phyloP scores from a whole-genome alignment of 306 rosid genomes.

The Datisca glomerata region DNA sequence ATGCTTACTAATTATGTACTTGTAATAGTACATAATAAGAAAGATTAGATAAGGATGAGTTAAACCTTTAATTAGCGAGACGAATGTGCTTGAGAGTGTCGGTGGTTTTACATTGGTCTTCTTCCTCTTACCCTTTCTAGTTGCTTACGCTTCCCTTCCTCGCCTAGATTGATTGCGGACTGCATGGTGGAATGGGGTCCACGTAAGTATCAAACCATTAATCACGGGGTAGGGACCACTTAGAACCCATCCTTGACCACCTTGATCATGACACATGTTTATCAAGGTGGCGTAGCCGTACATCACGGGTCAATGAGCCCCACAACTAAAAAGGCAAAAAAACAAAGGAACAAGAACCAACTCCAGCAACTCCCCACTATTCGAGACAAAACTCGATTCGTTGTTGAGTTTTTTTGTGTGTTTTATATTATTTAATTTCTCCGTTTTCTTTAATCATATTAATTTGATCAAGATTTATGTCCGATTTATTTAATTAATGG shows the following conservation, averaged over 20 bases:
- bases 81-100: slow-evolving; percentile 30
- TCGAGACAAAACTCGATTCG: no score
- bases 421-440: no score
- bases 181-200: slow-evolving; percentile 25
- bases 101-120: slow-evolving; percentile 24
- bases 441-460: no score
- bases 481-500: no score
- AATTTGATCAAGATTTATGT: no score
- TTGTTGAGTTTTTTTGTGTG: no score
- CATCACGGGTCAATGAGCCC: slow-evolving; percentile 18
- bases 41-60: no score
- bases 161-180: slow-evolving; percentile 10
- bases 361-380: no score
- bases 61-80: not conserved
- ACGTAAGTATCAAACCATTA: slow-evolving; percentile 19
- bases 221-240: slow-evolving; percentile 46
- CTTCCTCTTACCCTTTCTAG: not conserved
- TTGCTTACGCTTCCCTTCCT: not conserved
- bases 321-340: no score
- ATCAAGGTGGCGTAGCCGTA: not conserved
- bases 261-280: slow-evolving; percentile 18
- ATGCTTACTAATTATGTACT: no score
- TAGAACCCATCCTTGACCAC: not conserved
- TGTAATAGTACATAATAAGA: no score
- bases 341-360: no score